Evolutionary conservation across 768 basidiomycete species (phyloP), one percentile per base, ranked within the genome.

Genomic region (Coprinopsis strossmayeri): DNA sequence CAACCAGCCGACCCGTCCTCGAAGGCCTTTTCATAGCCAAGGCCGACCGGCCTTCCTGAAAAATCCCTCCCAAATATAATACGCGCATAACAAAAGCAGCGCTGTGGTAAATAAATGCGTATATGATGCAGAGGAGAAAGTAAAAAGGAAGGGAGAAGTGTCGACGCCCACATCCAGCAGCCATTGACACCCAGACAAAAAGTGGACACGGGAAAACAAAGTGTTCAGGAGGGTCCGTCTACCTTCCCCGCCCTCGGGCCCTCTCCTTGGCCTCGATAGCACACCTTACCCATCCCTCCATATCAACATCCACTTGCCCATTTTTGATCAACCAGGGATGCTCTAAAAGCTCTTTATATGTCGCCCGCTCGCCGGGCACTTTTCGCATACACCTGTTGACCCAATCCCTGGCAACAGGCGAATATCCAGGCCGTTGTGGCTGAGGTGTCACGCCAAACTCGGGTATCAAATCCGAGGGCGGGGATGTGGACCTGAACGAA

Each of bases 321-420:
- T 48, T 52, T 15, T 46, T 44, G 21, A 24, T 21, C 45, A 55
- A 25, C 30, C 49, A 55, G 24, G 45, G 48, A 38, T 55, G 55
- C 10, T 55, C 55, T 45, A 96, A 70, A 30, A 99, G 66, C 55
- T 94, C 80, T 24, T 78, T 76, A 63, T 97, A 99, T 0, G 81
- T 90, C 7, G 91, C 89, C 44, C 95, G 70, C 42, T 71, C 72
- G 35, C 80, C 75, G 0, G 95, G 88, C 45, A 83, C 77, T 70
- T 96, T 96, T 57, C 79, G 62, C 53, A 99, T 67, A 64, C 94
- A 97, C 46, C 66, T 69, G 4, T 76, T 74, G 17, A 97, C 84
- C 74, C 91, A 98, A 53, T 93, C 84, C 46, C 82, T 75, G 11
- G 92, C 92, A 11, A 72, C 71, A 18, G 78, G 72, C 32, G 76